Base-by-base conservation (phyloP, 2,329 filamentous ascomycete species). In the Pseudopithomyces chartarum region DNA sequence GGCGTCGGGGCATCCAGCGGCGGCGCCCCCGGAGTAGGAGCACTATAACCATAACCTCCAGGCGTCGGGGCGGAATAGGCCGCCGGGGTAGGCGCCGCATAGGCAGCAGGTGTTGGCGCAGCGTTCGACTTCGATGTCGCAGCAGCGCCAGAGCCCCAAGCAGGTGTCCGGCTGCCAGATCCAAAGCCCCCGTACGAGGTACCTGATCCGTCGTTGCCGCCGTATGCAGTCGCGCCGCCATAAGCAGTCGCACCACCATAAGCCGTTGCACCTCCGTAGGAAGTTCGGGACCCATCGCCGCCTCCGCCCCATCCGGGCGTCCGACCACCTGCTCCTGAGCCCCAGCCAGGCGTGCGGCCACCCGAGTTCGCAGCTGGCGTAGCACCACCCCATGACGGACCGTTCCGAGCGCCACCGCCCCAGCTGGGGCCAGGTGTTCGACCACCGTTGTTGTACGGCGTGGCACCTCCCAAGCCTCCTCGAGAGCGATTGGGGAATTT, bases 61-160 rank as follows among this genome's bases (percentile, higher is more conserved):
- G 73, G 72, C 1, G 71, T 76, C 12, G 71, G 72, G 20, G 71
- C 73, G 3, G 73, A 70, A 55, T 76, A 76, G 3, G 68, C 68
- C 22, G 67, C 70, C n/a, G 74, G 72, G 6, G 73, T 73, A 4
- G 73, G 70, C n/a, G 73, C 69, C 43, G 68, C 72, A 57, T 73
- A 73, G 2, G 68, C 66, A 38, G 66, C 69, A 22, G 72, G 70
- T 3, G 71, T 74, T 11, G 69, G 67, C 36, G 72, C 70, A 34
- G 68, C 67, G 43, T 67, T 71, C 22, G 71, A 64, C 53, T 69
- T 70, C 13, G 73, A 68, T 0, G 62, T 50, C 1, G 63, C 48
- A 1, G 69, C 61, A 13, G 59, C 42, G 42, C 89, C 88, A 54
- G 84, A 82, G 53, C 83, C 85, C 67, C 89, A 90, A 15, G 63